These are phyloP conservation scores for Inonotus hispidus DNA, from an alignment of 1,284 basidiomycete genomes.

Conservation along the genomic window DNA sequence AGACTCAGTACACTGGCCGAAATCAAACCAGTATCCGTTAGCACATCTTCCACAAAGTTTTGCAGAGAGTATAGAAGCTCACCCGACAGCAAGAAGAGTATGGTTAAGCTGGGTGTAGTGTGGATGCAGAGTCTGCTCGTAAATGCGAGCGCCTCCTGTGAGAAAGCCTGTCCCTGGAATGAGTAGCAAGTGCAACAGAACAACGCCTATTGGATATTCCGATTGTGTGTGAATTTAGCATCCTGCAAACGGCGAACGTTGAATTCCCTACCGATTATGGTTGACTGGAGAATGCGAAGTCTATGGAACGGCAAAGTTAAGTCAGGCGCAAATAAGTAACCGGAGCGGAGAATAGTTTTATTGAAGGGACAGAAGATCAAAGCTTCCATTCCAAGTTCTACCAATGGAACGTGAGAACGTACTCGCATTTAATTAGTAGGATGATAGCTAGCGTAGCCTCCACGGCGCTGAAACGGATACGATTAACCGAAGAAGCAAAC, in stretches of 20 bases:
- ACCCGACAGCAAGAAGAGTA: conserved; percentile 62
- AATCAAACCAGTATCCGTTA: not conserved
- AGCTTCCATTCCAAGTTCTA: not conserved
- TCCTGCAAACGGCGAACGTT: not conserved
- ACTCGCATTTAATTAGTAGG: conserved; percentile 61
- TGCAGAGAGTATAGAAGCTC: conserved; percentile 17
- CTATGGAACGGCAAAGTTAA: conserved; percentile 22
- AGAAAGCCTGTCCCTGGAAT: conserved; percentile 58
- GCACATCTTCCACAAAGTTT: not conserved
- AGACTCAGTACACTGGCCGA: conserved; percentile 49
- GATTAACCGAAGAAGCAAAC: not conserved
- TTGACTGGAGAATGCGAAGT: conserved; percentile 48
- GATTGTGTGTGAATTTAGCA: not conserved
- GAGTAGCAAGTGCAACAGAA: conserved; percentile 55
- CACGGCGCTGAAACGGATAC: conserved; percentile 28
- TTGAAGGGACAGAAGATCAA: not conserved
- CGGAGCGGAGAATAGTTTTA: not conserved
- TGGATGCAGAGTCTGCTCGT: conserved; percentile 44
- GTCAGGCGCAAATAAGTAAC: not conserved
- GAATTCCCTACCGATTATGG: conserved; percentile 43
- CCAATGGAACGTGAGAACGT: conserved; percentile 10
- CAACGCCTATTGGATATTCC: conserved; percentile 39
- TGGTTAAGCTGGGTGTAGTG: conserved; percentile 57
- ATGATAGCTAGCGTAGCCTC: conserved; percentile 67
- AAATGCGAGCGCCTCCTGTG: conserved; percentile 51